phyloP scores from a whole-genome alignment of 345 rosid genomes.

The Physaria fendleri region DNA sequence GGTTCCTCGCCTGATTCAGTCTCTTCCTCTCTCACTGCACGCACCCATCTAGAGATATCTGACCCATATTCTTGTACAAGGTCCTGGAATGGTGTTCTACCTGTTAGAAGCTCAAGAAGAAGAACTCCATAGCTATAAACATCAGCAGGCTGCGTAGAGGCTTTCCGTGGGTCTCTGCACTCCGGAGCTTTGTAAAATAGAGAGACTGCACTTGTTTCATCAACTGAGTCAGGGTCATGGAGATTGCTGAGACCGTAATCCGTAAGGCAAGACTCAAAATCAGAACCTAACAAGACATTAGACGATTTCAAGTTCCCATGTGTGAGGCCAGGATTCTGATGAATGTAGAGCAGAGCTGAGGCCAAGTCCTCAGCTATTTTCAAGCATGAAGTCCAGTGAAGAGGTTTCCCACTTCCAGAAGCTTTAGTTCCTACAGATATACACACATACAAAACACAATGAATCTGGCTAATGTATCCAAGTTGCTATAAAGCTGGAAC shows the following conservation, averaged over 20 bases:
- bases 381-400: constrained; percentile 97
- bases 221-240: constrained; percentile 62
- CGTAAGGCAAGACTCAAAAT: constrained; percentile 93
- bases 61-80: constrained; percentile 89
- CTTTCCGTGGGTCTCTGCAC: constrained; percentile 53
- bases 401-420: constrained; percentile 87
- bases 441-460: not conserved
- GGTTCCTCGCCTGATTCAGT: constrained; percentile 93
- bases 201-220: constrained; percentile 65
- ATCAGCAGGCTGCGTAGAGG: constrained; percentile 73
- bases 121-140: constrained; percentile 94
- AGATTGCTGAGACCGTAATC: constrained; percentile 69
- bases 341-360: constrained; percentile 72
- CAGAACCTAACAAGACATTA: constrained; percentile 79
- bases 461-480: not conserved
- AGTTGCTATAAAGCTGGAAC: not conserved
- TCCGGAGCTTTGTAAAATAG: constrained; percentile 91
- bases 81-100: constrained; percentile 90
- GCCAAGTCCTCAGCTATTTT: constrained; percentile 98
- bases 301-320: constrained; percentile 93
- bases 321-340: constrained; percentile 73
- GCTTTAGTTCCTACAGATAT: constrained; percentile 61
- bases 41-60: constrained; percentile 89
- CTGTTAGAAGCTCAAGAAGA: constrained; percentile 81
- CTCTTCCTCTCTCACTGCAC: constrained; percentile 84